Conservation (phyloP, 371 early-diverging fungal species). For the Blakeslea trispora region DNA sequence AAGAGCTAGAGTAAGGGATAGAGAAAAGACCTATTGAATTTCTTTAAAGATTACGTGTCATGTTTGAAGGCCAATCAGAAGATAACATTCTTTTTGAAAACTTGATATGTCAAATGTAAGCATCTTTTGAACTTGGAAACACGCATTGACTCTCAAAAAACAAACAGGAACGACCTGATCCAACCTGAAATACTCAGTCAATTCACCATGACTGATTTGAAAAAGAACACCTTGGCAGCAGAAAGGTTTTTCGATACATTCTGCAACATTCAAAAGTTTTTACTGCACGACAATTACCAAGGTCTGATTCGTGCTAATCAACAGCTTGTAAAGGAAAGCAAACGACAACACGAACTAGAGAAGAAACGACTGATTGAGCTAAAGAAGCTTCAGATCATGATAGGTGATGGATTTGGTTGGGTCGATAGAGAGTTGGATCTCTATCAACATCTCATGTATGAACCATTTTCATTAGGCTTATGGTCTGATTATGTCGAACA, state of each 20-base stretch:
- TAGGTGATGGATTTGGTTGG: background rate
- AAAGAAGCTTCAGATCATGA: background rate
- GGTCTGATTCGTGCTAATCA: slow-evolving; percentile 37
- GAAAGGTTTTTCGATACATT: slow-evolving; percentile 56
- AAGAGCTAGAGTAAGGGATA: background rate
- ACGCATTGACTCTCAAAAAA: background rate
- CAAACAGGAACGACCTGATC: slow-evolving; percentile 47
- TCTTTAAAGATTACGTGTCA: slow-evolving; percentile 10
- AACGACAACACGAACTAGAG: slow-evolving; percentile 7
- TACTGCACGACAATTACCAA: slow-evolving; percentile 48
- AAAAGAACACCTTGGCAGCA: slow-evolving; percentile 43
- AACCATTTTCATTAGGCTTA: slow-evolving; percentile 7
- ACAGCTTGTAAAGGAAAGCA: slow-evolving; percentile 27
- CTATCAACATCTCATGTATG: slow-evolving; percentile 1
- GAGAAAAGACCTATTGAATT: slow-evolving; percentile 11
- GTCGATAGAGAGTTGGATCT: background rate
- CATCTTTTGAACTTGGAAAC: background rate
- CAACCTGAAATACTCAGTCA: slow-evolving; percentile 43
- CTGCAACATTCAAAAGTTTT: slow-evolving; percentile 45
- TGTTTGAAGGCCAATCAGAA: slow-evolving; percentile 13
- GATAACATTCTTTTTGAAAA: slow-evolving; percentile 46
- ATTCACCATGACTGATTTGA: slow-evolving; percentile 41
- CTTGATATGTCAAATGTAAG: slow-evolving; percentile 50
- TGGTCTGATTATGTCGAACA: slow-evolving; percentile 28
- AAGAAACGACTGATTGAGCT: background rate